Conservation (phyloP, 305 asterid genomes). For the Fraxinus greggii region DNA sequence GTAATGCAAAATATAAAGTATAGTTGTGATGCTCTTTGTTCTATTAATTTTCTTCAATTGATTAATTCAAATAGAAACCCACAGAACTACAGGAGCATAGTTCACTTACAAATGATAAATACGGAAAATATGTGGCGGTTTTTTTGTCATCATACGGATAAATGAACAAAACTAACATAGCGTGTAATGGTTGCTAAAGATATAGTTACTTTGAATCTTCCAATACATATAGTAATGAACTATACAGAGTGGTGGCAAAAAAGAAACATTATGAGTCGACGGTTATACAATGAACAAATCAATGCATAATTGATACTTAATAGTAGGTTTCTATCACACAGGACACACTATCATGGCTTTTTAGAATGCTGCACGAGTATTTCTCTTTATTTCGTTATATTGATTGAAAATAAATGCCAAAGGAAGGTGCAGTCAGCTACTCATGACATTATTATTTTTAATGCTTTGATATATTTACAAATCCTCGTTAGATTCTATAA, state of each 20-base stretch:
- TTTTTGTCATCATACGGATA: background rate
- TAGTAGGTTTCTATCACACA: background rate
- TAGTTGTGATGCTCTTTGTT: background rate
- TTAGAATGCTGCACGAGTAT: background rate
- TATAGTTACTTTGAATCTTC: background rate
- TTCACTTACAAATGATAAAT: constrained; percentile 3
- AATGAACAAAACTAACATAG: constrained; percentile 10
- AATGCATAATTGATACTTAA: background rate
- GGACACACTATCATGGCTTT: background rate
- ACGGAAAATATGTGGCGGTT: background rate
- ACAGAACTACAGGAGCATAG: constrained; percentile 8
- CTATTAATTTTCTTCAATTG: constrained; percentile 19
- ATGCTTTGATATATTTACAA: background rate
- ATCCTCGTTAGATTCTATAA: background rate
- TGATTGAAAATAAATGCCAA: background rate
- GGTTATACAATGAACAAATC: background rate
- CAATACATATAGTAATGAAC: background rate
- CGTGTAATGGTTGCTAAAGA: background rate
- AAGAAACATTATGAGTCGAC: background rate
- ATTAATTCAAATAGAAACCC: constrained; percentile 22
- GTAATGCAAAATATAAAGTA: constrained; percentile 1
- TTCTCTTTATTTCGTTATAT: background rate
- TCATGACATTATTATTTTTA: background rate
- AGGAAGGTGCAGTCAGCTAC: background rate
- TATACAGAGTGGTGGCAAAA: background rate